A percentile compares a stretch with the other conserved stretches of the same genome.
Evolutionary conservation across 768 basidiomycete genomes (phyloP).

Genomic region (Serendipita sp.): DNA sequence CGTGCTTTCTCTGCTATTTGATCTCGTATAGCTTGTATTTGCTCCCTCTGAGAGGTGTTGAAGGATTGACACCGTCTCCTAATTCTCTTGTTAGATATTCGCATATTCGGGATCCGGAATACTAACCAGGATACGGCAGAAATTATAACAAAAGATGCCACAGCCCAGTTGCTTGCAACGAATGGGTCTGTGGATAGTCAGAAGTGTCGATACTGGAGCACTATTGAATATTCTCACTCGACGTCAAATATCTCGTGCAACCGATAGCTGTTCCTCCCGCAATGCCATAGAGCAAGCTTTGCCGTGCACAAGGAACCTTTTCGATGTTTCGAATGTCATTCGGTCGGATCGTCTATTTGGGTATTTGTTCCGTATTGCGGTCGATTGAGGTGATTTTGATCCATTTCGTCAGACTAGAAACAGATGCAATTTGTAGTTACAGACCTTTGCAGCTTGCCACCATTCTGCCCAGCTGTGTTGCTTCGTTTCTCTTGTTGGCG

Average conservation of each 20-base stretch:
- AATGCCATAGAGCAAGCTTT: constrained; percentile 3
- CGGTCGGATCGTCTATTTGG: not conserved
- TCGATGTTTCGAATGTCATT: constrained; percentile 3
- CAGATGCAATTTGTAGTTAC: not conserved
- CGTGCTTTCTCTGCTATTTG: not conserved
- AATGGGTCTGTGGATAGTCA: not conserved
- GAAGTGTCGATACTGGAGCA: not conserved
- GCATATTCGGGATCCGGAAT: not conserved
- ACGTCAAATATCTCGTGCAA: not conserved
- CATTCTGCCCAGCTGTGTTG: not conserved
- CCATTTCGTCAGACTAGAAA: not conserved
- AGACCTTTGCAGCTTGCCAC: constrained; percentile 6
- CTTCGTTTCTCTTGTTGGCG: not conserved
- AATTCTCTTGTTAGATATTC: not conserved
- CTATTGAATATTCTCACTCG: not conserved
- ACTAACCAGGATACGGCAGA: not conserved
- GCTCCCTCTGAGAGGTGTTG: constrained; percentile 1
- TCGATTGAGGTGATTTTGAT: not conserved
- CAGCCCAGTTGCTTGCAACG: constrained; percentile 2
- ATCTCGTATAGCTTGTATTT: not conserved
- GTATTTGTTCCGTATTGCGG: not conserved
- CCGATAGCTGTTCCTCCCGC: constrained; percentile 2
- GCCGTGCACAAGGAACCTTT: not conserved
- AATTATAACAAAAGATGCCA: not conserved
- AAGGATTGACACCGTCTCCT: not conserved